A percentile compares a stretch with the other conserved stretches of the same genome.
These are phyloP conservation scores for Crithidia acanthocephali DNA, from an alignment of 208 protist species.

Conservation along the genomic window DNA sequence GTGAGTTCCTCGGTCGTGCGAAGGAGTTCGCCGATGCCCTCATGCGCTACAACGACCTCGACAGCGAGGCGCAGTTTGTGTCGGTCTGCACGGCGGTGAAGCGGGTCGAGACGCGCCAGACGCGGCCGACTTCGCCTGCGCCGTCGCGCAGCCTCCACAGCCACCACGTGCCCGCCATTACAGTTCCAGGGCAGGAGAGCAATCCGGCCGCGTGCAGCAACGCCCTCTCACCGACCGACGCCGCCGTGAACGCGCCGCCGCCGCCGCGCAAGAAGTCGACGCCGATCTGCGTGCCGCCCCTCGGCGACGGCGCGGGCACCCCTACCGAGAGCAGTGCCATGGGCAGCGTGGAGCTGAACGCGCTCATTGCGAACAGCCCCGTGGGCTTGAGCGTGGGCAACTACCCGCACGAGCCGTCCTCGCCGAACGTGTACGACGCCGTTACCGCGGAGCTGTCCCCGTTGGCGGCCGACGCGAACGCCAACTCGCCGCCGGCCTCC, in stretches of 20 bases:
- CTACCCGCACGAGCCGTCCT: constrained; percentile 27
- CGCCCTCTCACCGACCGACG: neutral
- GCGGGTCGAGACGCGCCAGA: constrained; percentile 43
- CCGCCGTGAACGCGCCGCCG: neutral
- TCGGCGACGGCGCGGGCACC: neutral
- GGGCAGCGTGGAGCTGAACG: constrained; percentile 12
- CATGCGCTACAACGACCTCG: constrained; percentile 78
- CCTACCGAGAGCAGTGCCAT: constrained; percentile 22
- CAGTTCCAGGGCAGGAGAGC: neutral
- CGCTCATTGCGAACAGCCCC: constrained; percentile 19
- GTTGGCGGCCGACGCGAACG: constrained; percentile 1
- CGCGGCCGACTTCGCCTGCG: neutral
- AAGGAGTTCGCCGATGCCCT: constrained; percentile 87
- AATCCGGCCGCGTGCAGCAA: neutral
- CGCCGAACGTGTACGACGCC: constrained; percentile 13
- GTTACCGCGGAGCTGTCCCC: constrained; percentile 25
- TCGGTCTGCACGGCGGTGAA: constrained; percentile 82
- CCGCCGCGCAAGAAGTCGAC: constrained; percentile 4
- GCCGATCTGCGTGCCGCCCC: constrained; percentile 12
- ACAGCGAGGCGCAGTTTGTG: constrained; percentile 72
- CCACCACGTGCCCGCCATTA: neutral
- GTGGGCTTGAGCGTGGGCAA: neutral
- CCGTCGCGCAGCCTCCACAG: constrained; percentile 6
- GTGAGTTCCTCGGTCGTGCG: constrained; percentile 64
- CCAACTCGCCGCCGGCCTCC: neutral